phyloP scores from a whole-genome alignment of 257 asterid genomes.

The Lycium ferocissimum region DNA sequence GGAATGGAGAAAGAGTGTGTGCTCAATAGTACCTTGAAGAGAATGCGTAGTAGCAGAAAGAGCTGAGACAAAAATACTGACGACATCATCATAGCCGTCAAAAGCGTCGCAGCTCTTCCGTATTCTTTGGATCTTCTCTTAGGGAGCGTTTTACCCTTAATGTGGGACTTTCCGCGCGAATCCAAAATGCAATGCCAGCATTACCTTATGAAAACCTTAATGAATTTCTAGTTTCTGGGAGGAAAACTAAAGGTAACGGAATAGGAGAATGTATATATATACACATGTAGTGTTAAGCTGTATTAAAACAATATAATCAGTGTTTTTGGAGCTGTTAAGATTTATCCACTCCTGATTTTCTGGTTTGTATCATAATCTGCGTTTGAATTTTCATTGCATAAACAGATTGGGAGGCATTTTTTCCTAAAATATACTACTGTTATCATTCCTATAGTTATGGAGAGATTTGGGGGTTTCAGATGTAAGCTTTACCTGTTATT shows the following conservation, averaged over 20 bases:
- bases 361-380: not conserved
- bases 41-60: not conserved
- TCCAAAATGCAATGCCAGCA: not conserved
- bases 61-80: not conserved
- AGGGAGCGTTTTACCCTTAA: too few relatives aligned
- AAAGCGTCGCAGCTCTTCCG: not conserved
- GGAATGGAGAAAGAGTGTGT: too few relatives aligned
- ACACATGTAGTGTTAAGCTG: not conserved
- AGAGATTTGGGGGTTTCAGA: conserved; percentile 19
- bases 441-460: conserved; percentile 12
- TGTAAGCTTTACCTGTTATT: not conserved
- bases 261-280: not conserved
- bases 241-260: not conserved
- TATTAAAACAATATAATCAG: not conserved
- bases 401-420: not conserved
- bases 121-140: not conserved
- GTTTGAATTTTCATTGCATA: not conserved
- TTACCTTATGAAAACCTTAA: too few relatives aligned
- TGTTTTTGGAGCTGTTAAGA: not conserved
- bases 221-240: not conserved
- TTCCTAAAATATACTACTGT: conserved; percentile 8
- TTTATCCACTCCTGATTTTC: not conserved
- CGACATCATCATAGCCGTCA: not conserved
- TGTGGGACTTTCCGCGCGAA: too few relatives aligned
- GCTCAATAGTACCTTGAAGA: not conserved